Base-by-base conservation (phyloP, 148 eudicot genomes). In the Mesembryanthemum crystallinum region DNA sequence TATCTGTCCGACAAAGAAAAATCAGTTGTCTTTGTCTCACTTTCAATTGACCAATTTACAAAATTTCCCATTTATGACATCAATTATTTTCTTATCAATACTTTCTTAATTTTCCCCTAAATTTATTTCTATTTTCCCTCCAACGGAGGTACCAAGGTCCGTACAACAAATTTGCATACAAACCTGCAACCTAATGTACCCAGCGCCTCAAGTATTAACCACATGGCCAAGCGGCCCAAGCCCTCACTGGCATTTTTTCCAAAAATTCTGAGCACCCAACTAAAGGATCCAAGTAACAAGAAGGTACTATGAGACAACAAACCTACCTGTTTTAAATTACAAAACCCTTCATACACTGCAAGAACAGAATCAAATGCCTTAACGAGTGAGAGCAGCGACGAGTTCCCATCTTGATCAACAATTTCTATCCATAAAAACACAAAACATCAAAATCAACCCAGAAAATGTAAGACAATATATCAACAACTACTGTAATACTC, bases 311-410 rank as follows among this genome's bases (percentile, higher is more conserved):
- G 59, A 21, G 3, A 11, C 15, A 28, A 21, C 68, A 74, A 79
- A 77, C 67, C 2, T 32, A 94, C 98, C 95, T 94, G 97, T 78
- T 90, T 94, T 30, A 94, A 84, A 84, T 87, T 91, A 81, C 98
- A 90, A 82, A 94, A 94, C 15, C 93, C 98, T 85, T 94, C 93
- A 77, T 90, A 92, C 24, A 91, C 93, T 23, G 87, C 87, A 76
- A 94, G 85, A 74, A 94, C 80, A 28, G 93, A 91, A 74, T 94
- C 98, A 79, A 94, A 94, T 24, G 91, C 86, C 85, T 90, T 89
- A 59, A 94, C 98, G 49, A 94, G 79, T 35, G 97, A 83, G 32
- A 91, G 79, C 77, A 92, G 70, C 52, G 84, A 73, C 12, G 94
- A 86, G 55, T 88, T 90, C 64, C 92, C 92, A 74, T 90, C 90